These are phyloP conservation scores for Blastocystis sp. DNA, from an alignment of 352 stramenopile species.

Conservation along the genomic window DNA sequence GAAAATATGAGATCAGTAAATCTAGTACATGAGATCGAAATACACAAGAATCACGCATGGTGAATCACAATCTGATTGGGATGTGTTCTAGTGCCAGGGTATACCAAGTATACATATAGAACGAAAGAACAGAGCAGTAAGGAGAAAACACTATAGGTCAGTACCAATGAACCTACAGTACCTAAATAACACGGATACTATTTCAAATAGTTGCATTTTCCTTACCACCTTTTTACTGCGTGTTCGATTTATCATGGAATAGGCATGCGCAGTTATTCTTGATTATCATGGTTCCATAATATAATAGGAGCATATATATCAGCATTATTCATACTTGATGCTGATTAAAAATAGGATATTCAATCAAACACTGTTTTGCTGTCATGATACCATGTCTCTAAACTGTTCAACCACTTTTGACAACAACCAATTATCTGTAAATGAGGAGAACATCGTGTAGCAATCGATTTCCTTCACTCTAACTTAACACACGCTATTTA, in stretches of 20 bases:
- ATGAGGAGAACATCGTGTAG: no score
- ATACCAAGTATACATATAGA: neutral
- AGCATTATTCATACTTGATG: no score
- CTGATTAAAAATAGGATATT: no score
- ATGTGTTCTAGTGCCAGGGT: constrained; percentile 28
- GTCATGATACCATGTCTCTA: no score
- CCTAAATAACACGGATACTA: neutral
- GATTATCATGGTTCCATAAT: constrained; percentile 15
- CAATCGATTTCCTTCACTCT: no score
- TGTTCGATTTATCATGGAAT: neutral
- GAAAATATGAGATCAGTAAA: neutral
- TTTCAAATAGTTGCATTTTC: constrained; percentile 4
- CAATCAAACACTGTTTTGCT: no score
- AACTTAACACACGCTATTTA: no score
- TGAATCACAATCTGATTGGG: constrained; percentile 60
- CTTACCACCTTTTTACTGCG: neutral
- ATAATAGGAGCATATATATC: neutral
- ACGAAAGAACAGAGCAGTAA: constrained; percentile 30
- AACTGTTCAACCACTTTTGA: no score
- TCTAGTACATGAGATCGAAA: neutral
- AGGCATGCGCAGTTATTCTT: neutral
- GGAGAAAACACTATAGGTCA: constrained; percentile 6
- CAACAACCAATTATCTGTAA: no score
- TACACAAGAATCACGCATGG: neutral
- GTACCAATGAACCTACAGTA: neutral